Conservation (phyloP, 192 early-diverging fungal species). For the Obelidium mucronatum region DNA sequence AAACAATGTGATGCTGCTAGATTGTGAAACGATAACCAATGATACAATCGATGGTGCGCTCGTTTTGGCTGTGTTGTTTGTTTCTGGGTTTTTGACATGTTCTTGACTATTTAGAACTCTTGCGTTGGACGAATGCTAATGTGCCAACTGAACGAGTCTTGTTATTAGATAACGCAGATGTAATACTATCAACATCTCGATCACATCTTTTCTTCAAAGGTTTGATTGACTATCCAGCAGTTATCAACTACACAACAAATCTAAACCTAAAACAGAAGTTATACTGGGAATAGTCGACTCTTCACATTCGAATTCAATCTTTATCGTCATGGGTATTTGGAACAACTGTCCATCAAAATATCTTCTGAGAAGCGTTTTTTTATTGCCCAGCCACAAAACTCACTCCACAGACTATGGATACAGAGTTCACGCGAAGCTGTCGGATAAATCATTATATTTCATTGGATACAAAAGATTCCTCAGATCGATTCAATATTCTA, state of each 20-base stretch:
- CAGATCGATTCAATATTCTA: background rate
- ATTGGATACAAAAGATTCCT: background rate
- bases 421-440: conserved; percentile 14
- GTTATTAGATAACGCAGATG: conserved; percentile 22
- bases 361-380: background rate
- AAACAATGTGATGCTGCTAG: background rate
- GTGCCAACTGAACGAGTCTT: background rate
- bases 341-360: background rate
- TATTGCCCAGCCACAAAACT: background rate
- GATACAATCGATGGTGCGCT: background rate
- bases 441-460: background rate
- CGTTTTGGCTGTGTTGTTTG: background rate
- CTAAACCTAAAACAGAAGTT: background rate
- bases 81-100: too few species aligned
- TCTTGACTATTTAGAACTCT: too few species aligned
- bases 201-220: background rate
- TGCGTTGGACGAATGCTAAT: background rate
- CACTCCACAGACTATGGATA: conserved; percentile 6
- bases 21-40: background rate
- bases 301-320: background rate
- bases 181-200: background rate
- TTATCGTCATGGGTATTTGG: background rate
- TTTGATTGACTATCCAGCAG: background rate
- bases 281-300: background rate
- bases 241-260: background rate